These are phyloP conservation scores for Potentilla sterilis DNA, from an alignment of 306 rosid genomes.

Conservation along the genomic window DNA sequence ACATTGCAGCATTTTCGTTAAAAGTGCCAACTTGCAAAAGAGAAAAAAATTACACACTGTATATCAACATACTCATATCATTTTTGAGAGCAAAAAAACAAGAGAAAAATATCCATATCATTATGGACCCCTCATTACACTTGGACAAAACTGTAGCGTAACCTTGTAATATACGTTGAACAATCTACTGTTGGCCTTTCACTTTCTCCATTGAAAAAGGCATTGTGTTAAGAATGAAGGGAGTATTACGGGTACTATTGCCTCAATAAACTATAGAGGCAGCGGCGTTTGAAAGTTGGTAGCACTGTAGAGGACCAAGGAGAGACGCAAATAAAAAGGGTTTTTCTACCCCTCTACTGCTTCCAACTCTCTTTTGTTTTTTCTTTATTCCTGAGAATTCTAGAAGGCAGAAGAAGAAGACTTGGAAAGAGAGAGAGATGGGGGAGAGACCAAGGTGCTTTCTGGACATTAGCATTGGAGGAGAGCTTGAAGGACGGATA, in stretches of 20 bases:
- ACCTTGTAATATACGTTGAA: neutral
- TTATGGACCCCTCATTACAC: neutral
- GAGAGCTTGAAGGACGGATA: conserved; percentile 82
- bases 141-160: neutral
- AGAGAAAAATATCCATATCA: no score
- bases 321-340: conserved; percentile 8
- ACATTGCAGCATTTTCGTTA: no score
- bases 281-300: conserved; percentile 8
- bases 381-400: neutral
- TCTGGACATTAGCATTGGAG: conserved; percentile 75
- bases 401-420: no score
- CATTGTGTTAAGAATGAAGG: no score
- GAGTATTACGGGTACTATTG: no score
- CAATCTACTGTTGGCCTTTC: neutral
- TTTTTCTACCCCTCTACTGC: neutral
- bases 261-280: neutral
- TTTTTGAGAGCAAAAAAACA: no score
- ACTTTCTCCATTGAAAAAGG: neutral
- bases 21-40: no score
- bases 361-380: neutral
- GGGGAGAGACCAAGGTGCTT: conserved; percentile 63
- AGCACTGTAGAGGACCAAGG: neutral
- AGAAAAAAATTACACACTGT: no score
- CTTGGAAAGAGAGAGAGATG: conserved; percentile 47
- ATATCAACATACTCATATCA: no score